Conservation (phyloP, 2,329 filamentous ascomycete genomes). For the Drechmeria coniospora region DNA sequence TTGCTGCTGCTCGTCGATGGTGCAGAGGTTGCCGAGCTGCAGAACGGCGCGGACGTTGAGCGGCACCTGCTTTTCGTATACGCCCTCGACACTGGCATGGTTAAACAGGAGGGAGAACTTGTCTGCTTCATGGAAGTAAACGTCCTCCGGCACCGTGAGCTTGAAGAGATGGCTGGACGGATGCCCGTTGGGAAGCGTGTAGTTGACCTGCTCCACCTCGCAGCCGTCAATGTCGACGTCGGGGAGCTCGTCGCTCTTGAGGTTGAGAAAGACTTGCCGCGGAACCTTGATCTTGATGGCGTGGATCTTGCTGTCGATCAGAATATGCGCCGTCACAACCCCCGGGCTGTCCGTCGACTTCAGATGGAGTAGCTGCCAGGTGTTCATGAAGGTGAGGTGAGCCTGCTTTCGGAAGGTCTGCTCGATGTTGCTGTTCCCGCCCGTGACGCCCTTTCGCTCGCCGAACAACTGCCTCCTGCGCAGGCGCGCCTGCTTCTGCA, state of each 20-base stretch:
- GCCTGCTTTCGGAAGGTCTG: conserved; percentile 80
- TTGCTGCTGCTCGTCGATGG: conserved; percentile 78
- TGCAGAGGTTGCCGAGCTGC: conserved; percentile 79
- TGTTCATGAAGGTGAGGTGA: conserved; percentile 75
- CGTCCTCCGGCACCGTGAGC: conserved; percentile 74
- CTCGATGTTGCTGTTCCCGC: conserved; percentile 44
- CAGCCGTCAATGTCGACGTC: conserved; percentile 78
- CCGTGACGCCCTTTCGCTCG: conserved; percentile 45
- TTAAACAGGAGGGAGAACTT: conserved; percentile 76
- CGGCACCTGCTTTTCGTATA: conserved; percentile 89
- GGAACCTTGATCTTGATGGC: conserved; percentile 77
- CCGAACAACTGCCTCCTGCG: conserved; percentile 85
- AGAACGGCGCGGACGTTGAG: conserved; percentile 76
- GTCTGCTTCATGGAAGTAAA: conserved; percentile 70
- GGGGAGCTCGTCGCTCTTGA: conserved; percentile 75
- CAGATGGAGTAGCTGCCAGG: conserved; percentile 89
- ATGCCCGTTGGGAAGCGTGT: conserved; percentile 89
- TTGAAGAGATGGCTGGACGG: conserved; percentile 89
- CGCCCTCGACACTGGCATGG: conserved; percentile 87
- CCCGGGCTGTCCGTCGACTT: conserved; percentile 71
- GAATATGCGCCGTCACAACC: conserved; percentile 72
- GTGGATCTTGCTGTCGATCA: conserved; percentile 90
- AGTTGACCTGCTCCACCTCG: conserved; percentile 80
- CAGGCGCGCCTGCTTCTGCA: conserved; percentile 79
- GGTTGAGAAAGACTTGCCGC: conserved; percentile 77